phyloP scores from a whole-genome alignment of 495 filamentous ascomycete species.

The Hyphodiscus hymeniophilus region DNA sequence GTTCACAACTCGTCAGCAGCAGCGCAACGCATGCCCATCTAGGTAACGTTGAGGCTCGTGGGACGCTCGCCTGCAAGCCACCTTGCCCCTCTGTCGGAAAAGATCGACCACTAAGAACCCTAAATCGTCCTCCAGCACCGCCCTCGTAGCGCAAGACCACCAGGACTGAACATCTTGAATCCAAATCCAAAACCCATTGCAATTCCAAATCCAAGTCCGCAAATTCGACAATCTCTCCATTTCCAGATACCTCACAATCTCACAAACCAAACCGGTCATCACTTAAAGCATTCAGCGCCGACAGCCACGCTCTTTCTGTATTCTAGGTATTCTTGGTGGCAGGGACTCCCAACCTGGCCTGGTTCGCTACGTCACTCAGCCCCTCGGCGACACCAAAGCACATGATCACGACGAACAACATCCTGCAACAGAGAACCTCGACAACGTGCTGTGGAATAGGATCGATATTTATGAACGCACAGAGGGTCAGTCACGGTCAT shows the following conservation, averaged over 20 bases:
- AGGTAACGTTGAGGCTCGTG: not conserved
- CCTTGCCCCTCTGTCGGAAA: not conserved
- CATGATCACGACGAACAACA: conserved; percentile 2
- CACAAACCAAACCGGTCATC: too few species aligned
- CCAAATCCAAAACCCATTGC: too few species aligned
- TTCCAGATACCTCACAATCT: too few species aligned
- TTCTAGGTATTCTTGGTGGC: too few species aligned
- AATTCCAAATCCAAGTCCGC: too few species aligned
- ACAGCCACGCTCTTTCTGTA: too few species aligned
- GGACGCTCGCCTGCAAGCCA: not conserved
- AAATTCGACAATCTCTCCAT: too few species aligned
- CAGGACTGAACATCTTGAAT: not conserved
- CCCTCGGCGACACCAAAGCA: not conserved
- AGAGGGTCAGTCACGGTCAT: conserved; percentile 12
- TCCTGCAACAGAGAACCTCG: not conserved
- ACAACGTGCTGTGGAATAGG: not conserved
- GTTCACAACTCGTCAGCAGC: not conserved
- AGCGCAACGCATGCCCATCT: too few species aligned
- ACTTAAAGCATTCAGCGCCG: too few species aligned
- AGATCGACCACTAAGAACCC: not conserved
- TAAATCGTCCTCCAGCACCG: not conserved
- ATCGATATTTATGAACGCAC: conserved; percentile 9
- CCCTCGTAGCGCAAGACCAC: not conserved
- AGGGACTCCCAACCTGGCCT: too few species aligned
- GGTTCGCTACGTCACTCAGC: too few species aligned